phyloP scores from a whole-genome alignment of 345 rosid species.

The Ceriops zippeliana region DNA sequence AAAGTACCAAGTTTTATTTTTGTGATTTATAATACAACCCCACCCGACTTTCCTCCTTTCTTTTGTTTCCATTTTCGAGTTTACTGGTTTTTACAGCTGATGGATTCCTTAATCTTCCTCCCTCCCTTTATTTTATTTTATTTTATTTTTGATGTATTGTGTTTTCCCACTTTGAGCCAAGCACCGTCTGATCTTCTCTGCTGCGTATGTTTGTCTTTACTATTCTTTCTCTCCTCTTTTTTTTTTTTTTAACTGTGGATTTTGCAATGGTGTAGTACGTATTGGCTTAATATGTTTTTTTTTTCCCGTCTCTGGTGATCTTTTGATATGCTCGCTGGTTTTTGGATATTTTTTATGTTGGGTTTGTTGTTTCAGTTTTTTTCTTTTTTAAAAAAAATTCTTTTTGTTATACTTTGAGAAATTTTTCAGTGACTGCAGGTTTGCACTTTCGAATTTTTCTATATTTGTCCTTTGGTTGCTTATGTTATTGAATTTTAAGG shows the following conservation, averaged over 20 bases:
- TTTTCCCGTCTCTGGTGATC: neutral
- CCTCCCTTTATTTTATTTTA: neutral
- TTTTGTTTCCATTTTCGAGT: neutral
- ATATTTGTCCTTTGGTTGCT: slow-evolving; percentile 9
- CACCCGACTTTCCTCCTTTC: neutral
- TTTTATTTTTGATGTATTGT: neutral
- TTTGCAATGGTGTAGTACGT: neutral
- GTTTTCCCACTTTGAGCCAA: neutral
- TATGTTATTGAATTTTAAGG: slow-evolving; percentile 10
- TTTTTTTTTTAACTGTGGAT: neutral
- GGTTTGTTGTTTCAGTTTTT: neutral
- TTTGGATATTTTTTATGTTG: neutral
- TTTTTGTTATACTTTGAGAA: slow-evolving; percentile 8
- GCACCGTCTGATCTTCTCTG: slow-evolving; percentile 1
- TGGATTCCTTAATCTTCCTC: slow-evolving; percentile 14
- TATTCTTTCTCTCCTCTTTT: neutral
- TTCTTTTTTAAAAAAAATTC: neutral
- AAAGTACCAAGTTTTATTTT: neutral
- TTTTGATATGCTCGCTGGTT: neutral
- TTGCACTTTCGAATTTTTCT: slow-evolving; percentile 21
- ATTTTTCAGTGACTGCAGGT: slow-evolving; percentile 13
- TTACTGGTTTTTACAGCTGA: neutral
- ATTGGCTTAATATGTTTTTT: neutral
- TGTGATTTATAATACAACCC: neutral
- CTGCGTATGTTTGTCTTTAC: neutral